These are phyloP conservation scores for Starmerella roubikii DNA, from an alignment of 805 yeast species.

Conservation along the genomic window DNA sequence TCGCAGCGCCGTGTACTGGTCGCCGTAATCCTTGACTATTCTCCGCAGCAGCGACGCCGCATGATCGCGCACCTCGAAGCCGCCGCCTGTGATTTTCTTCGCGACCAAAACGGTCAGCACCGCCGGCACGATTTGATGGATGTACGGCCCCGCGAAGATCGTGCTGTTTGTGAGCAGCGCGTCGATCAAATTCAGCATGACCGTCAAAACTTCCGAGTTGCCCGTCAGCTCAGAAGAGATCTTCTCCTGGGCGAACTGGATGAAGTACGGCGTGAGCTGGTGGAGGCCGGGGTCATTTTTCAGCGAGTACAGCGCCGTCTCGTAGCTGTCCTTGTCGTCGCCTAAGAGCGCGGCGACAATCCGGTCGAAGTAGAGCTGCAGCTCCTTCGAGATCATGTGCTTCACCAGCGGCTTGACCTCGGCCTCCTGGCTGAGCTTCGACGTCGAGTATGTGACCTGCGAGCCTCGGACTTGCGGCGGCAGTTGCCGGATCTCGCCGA, in stretches of 20 bases:
- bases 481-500: constrained; percentile 56
- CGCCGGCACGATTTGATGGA: constrained; percentile 95
- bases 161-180: constrained; percentile 73
- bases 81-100: constrained; percentile 43
- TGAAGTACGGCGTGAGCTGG: constrained; percentile 90
- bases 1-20: constrained; percentile 73
- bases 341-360: constrained; percentile 63
- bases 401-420: constrained; percentile 82
- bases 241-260: constrained; percentile 92
- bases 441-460: constrained; percentile 47
- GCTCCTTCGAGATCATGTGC: constrained; percentile 86
- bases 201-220: constrained; percentile 46
- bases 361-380: constrained; percentile 85
- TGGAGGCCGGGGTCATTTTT: constrained; percentile 91
- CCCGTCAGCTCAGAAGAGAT: constrained; percentile 67
- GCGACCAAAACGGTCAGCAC: constrained; percentile 80
- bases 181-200: constrained; percentile 80
- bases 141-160: constrained; percentile 84
- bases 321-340: constrained; percentile 32
- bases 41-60: constrained; percentile 73
- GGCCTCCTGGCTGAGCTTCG: constrained; percentile 35
- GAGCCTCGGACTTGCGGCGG: constrained; percentile 79
- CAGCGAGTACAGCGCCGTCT: constrained; percentile 73
- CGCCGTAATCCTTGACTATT: constrained; percentile 67
- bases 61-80: constrained; percentile 65